Conservation (phyloP, 805 yeast genomes). For the Pichia insulana region DNA sequence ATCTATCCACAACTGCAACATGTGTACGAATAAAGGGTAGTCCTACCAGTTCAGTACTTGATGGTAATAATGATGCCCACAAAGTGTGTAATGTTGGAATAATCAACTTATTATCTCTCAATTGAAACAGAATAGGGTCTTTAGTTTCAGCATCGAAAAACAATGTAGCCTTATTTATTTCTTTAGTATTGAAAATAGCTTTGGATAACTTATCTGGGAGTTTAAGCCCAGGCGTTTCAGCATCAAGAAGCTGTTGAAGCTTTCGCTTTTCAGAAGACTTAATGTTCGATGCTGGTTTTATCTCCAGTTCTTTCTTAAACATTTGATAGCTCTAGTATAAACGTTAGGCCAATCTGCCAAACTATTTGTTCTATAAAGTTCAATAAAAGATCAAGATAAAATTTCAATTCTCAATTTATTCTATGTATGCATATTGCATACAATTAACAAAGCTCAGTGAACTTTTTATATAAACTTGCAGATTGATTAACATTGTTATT, state of each 20-base stretch:
- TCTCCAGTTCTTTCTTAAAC: conserved; percentile 48
- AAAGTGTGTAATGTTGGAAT: conserved; percentile 68
- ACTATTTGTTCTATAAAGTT: too few species aligned
- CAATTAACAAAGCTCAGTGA: too few species aligned
- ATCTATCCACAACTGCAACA: conserved; percentile 57
- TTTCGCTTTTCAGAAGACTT: conserved; percentile 74
- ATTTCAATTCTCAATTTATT: too few species aligned
- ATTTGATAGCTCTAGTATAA: conserved; percentile 20
- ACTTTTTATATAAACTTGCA: too few species aligned
- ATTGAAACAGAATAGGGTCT: conserved; percentile 61
- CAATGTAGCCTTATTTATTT: conserved; percentile 47
- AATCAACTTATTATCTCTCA: conserved; percentile 38
- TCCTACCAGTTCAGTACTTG: neutral
- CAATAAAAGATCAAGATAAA: too few species aligned
- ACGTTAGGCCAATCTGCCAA: neutral
- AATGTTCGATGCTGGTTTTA: conserved; percentile 70
- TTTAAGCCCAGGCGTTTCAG: conserved; percentile 17
- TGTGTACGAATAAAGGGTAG: conserved; percentile 68
- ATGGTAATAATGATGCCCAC: conserved; percentile 40
- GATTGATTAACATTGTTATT: too few species aligned
- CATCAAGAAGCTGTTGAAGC: conserved; percentile 29
- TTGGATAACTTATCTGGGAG: conserved; percentile 52
- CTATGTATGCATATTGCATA: too few species aligned
- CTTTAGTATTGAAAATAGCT: conserved; percentile 49
- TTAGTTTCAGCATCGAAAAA: conserved; percentile 51